A percentile compares a stretch with the other conserved stretches of the same genome.
Evolutionary conservation across 2,329 filamentous ascomycete species (phyloP).

Genomic region (Fusarium sp.): DNA sequence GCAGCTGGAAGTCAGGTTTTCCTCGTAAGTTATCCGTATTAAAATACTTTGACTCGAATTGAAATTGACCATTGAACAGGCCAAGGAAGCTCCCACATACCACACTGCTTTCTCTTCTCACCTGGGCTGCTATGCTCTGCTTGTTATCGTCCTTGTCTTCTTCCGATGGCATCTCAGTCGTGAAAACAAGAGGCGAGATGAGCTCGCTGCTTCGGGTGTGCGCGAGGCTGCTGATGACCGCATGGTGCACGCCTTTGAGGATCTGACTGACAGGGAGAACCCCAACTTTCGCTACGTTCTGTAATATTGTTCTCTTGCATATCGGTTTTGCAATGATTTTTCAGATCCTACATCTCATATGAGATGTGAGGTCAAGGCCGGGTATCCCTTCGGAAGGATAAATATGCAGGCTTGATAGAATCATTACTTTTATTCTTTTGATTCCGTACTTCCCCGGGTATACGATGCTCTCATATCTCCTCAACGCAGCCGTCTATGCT

Average conservation of each 20-base stretch:
- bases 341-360: too few species aligned
- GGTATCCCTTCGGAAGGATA: background rate
- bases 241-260: conserved; percentile 69
- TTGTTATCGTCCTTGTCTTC: conserved; percentile 70
- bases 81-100: conserved; percentile 59
- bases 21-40: background rate
- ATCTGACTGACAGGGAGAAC: conserved; percentile 75
- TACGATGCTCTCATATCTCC: background rate
- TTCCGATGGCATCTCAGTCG: conserved; percentile 71
- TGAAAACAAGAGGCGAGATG: conserved; percentile 73
- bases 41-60: too few species aligned
- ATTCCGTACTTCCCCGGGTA: conserved; percentile 10
- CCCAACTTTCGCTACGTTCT: conserved; percentile 70
- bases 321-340: too few species aligned
- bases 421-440: conserved; percentile 10
- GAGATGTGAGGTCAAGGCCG: background rate
- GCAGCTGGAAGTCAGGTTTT: conserved; percentile 64
- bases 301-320: too few species aligned
- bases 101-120: conserved; percentile 79
- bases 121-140: conserved; percentile 75
- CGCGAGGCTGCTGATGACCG: conserved; percentile 55
- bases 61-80: too few species aligned
- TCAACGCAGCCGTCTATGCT: conserved; percentile 12
- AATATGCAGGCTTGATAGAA: background rate
- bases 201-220: conserved; percentile 59